Evolutionary conservation across 495 filamentous ascomycete species (phyloP), one percentile per base, ranked within the genome.

Genomic region (Tuber aestivum): DNA sequence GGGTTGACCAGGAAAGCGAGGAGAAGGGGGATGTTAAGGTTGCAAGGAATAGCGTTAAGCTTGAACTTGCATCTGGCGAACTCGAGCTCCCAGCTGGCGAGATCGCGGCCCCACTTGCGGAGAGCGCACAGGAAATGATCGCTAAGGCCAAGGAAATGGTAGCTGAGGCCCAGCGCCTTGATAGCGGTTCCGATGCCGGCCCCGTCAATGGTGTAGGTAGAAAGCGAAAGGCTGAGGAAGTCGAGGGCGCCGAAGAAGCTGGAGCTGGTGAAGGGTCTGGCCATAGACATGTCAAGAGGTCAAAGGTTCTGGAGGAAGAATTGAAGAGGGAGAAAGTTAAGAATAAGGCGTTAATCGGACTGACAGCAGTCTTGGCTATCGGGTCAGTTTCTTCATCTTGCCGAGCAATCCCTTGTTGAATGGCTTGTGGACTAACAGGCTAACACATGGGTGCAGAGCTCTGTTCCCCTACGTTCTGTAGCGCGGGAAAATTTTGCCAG

Each of bases 61-160:
- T 97, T 18, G 93, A 97, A 80, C 85, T 92, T 84, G 91, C 93
- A 18, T 86, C 91, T 20, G 87, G 86, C 20, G 85, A 87, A 18
- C 90, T 91, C 23, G 90, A 94, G 56, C 84, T 93, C 16, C 92
- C 93, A 18, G 86, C 90, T 23, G 87, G 86, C 20, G 85, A 87
- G 20, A 90, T 91, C n/a, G 90, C 93, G 61, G 84, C 92, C 12
- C 92, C 92, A 0, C 87, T 91, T 16, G 88, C 92, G 4, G 92
- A 92, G 61, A 90, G 92, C 72, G 90, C 94, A 0, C 86, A 92
- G 74, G 87, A 90, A 44, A 92, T 97, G 91, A 90, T 98, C 69
- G 91, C 89, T 70, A 88, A 92, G 83, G 95, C 95, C 10, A 93
- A 92, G 83, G 89, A 90, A 78, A 97, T 97, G 93, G 95, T 98